phyloP scores from a whole-genome alignment of 2,329 filamentous ascomycete genomes.

The Penicillium nordicum region DNA sequence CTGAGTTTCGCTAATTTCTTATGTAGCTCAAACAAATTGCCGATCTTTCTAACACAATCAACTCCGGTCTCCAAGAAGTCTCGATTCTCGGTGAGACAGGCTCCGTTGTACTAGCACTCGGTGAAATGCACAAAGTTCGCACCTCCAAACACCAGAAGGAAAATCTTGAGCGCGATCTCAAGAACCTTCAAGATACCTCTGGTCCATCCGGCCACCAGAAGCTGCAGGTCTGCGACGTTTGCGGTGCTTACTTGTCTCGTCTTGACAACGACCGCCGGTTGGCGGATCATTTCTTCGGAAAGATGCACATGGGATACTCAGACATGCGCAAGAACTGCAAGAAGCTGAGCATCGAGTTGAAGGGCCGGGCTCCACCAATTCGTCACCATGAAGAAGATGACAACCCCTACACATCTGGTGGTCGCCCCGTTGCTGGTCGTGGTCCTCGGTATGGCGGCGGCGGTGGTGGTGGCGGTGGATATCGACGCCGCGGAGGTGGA shows the following conservation, averaged over 20 bases:
- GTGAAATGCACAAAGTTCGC: slow-evolving; percentile 82
- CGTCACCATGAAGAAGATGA: slow-evolving; percentile 56
- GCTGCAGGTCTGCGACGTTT: slow-evolving; percentile 96
- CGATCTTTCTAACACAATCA: slow-evolving; percentile 74
- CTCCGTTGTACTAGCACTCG: slow-evolving; percentile 75
- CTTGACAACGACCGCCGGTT: slow-evolving; percentile 91
- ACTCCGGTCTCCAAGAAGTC: slow-evolving; percentile 79
- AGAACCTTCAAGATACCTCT: slow-evolving; percentile 83
- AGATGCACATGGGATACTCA: slow-evolving; percentile 98
- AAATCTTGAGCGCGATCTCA: slow-evolving; percentile 82
- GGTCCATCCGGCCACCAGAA: slow-evolving; percentile 96
- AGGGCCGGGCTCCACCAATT: slow-evolving; percentile 62
- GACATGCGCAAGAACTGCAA: slow-evolving; percentile 96
- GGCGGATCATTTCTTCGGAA: slow-evolving; percentile 97
- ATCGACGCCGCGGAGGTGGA: slow-evolving; percentile 40
- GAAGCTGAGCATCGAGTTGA: slow-evolving; percentile 79
- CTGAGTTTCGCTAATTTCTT: background rate
- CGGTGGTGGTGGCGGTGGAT: slow-evolving; percentile 49
- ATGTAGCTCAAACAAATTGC: slow-evolving; percentile 74
- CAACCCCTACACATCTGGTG: slow-evolving; percentile 49
- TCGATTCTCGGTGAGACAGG: slow-evolving; percentile 78
- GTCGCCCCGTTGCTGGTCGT: slow-evolving; percentile 41
- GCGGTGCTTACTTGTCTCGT: slow-evolving; percentile 86
- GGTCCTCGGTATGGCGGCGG: slow-evolving; percentile 44
- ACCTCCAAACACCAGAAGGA: slow-evolving; percentile 76